A percentile compares a stretch with the other conserved stretches of the same genome.
Evolutionary conservation across 2,329 filamentous ascomycete genomes (phyloP).

Genomic region (Didymella exigua): DNA sequence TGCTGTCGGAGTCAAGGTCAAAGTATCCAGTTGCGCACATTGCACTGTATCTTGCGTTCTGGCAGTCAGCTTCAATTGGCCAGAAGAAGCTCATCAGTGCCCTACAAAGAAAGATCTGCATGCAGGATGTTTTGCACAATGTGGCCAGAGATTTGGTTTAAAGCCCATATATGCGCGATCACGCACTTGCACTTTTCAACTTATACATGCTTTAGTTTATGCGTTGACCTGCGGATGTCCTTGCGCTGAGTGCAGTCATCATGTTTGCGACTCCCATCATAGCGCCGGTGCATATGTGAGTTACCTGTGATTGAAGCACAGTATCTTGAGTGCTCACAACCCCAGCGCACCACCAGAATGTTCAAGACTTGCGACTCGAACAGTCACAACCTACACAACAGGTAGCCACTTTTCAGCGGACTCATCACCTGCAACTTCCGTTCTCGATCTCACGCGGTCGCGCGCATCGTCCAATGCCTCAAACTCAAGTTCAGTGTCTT

Average conservation of each 20-base stretch:
- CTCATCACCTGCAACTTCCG: slow-evolving; percentile 16
- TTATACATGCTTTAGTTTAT: background rate
- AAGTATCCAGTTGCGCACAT: slow-evolving; percentile 8
- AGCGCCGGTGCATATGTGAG: slow-evolving; percentile 10
- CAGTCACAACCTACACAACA: slow-evolving; percentile 1
- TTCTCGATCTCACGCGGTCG: slow-evolving; percentile 11
- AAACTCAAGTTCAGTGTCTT: slow-evolving; percentile 6
- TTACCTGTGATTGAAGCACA: background rate
- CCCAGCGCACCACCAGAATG: background rate
- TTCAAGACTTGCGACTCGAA: background rate
- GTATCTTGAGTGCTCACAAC: background rate
- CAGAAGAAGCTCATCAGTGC: background rate
- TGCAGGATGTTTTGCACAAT: slow-evolving; percentile 9
- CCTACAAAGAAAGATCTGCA: slow-evolving; percentile 9
- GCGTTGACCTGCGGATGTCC: background rate
- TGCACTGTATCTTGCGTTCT: slow-evolving; percentile 9
- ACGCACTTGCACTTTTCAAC: background rate
- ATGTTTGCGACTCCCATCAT: slow-evolving; percentile 7
- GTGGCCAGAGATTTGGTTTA: slow-evolving; percentile 10
- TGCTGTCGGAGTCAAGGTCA: slow-evolving; percentile 7
- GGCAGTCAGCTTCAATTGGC: slow-evolving; percentile 5
- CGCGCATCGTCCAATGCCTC: slow-evolving; percentile 15
- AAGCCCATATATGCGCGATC: background rate
- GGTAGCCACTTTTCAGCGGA: slow-evolving; percentile 18
- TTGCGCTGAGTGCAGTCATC: slow-evolving; percentile 1